phyloP scores from a whole-genome alignment of 768 basidiomycete species.

The Porpolomopsis calyptriformis region DNA sequence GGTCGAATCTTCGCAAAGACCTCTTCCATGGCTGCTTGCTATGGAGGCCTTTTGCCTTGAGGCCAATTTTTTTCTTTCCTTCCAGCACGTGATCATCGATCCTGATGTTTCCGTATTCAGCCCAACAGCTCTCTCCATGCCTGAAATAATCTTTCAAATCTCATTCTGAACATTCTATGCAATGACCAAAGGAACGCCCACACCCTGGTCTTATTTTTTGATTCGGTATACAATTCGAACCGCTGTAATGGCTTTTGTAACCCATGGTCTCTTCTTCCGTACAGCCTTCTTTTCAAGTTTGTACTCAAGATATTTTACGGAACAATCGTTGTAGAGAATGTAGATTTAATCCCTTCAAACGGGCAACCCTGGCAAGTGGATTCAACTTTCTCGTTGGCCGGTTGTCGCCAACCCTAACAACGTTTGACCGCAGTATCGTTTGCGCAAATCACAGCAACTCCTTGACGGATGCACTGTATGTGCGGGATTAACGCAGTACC shows the following conservation, averaged over 20 bases:
- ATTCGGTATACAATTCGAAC: conserved; percentile 39
- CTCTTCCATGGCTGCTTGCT: conserved; percentile 38
- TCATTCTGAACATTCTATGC: neutral
- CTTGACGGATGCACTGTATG: conserved; percentile 77
- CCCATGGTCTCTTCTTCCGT: neutral
- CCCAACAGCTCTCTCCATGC: too few relatives aligned
- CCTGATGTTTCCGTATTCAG: too few relatives aligned
- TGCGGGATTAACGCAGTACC: too few relatives aligned
- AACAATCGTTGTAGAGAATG: conserved; percentile 75
- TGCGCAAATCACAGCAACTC: conserved; percentile 84
- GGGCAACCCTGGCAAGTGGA: conserved; percentile 66
- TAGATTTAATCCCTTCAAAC: conserved; percentile 54
- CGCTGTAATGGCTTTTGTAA: neutral
- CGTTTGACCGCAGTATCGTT: conserved; percentile 47
- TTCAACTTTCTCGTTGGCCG: neutral
- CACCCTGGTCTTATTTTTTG: conserved; percentile 56
- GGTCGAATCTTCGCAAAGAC: conserved; percentile 78
- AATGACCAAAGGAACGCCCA: conserved; percentile 32
- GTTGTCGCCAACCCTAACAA: conserved; percentile 4
- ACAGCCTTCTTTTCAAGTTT: conserved; percentile 61
- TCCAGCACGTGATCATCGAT: too few relatives aligned
- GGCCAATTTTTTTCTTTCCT: too few relatives aligned
- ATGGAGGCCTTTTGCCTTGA: too few relatives aligned
- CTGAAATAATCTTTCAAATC: too few relatives aligned
- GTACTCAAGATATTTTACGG: conserved; percentile 90